Percentiles rank a stretch among this genome's conserved stretches.
Conservation (phyloP, 75 land plant genomes). For the Sequoia sempervirens region DNA sequence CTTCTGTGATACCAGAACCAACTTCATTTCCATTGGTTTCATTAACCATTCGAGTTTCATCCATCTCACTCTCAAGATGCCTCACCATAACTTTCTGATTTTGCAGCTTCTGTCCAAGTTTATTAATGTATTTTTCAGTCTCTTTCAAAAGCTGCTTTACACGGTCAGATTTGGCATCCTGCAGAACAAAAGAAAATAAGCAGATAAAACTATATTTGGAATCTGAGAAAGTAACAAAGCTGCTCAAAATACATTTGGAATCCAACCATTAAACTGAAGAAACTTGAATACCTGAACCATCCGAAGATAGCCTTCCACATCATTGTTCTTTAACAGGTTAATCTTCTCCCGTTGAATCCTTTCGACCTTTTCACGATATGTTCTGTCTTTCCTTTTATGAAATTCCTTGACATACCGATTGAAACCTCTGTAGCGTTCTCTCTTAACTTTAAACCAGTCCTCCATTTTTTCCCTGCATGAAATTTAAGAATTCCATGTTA, state of each 20-base stretch:
- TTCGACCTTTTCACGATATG: slow-evolving; percentile 86
- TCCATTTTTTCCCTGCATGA: slow-evolving; percentile 78
- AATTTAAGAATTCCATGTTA: background rate
- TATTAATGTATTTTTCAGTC: slow-evolving; percentile 91
- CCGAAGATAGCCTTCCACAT: slow-evolving; percentile 96
- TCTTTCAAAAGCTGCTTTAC: slow-evolving; percentile 93
- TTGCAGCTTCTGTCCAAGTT: slow-evolving; percentile 77
- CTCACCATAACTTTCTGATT: slow-evolving; percentile 64
- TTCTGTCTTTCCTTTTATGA: slow-evolving; percentile 87
- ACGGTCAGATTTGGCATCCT: slow-evolving; percentile 98
- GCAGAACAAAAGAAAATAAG: slow-evolving; percentile 2
- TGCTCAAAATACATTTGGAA: slow-evolving; percentile 7
- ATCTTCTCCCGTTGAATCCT: slow-evolving; percentile 97
- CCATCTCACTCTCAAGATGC: slow-evolving; percentile 44
- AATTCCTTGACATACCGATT: slow-evolving; percentile 86
- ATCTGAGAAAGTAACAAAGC: background rate
- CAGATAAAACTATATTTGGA: slow-evolving; percentile 6
- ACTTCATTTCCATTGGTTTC: slow-evolving; percentile 28
- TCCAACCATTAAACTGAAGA: slow-evolving; percentile 7
- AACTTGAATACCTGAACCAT: slow-evolving; percentile 81
- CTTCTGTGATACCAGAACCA: slow-evolving; percentile 47
- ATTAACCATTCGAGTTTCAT: slow-evolving; percentile 28
- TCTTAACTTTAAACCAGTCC: slow-evolving; percentile 68
- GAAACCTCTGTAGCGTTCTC: slow-evolving; percentile 79
- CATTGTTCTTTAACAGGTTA: slow-evolving; percentile 91